Evolutionary conservation across 192 early-diverging fungal species (phyloP), one percentile per base, ranked within the genome.

Genomic region (Polychytrium aggregatum): DNA sequence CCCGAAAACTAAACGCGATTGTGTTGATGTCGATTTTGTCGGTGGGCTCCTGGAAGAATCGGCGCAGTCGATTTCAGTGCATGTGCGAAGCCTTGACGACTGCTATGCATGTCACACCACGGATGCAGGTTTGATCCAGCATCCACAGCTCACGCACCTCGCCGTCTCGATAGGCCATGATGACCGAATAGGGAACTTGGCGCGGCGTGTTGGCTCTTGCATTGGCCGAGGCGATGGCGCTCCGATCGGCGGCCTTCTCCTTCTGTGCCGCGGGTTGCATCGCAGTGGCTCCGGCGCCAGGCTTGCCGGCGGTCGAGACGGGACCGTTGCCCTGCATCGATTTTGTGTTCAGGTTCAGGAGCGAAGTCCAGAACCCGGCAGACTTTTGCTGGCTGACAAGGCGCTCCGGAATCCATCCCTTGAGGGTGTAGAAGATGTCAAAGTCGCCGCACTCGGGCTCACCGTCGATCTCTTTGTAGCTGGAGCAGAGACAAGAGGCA

Each of bases 391-490:
- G 14, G n/a, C 69, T 22, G 7, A 26, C n/a, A 9, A 77, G 39
- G 20, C 53, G 31, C 51, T 77, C 74, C 2, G 70, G 70, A 30
- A 77, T 55, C 68, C 68, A 77, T 46, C 67, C 67, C 27, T 59
- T 57, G n/a, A 77, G 41, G 8, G 62, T 56, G 44, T 71, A 56
- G 27, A 70, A 59, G 22, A 65, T 41, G 49, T 74, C 70, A 53
- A 73, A 65, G 38, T 77, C 74, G 10, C 74, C 74, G 28, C 52
- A 64, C 46, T 77, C 74, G 55, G 45, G 55, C 16, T 22, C 26
- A 6, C 39, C 36, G 8, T 56, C 53, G 17, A 37, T n/a, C n/a
- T 70, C 64, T 44, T 70, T 67, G 43, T 56, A 70, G 40, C 61
- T 65, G 44, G 35, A 1, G 7, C 8, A 3, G 10, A 11, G 20